Base-by-base conservation (phyloP, 495 filamentous ascomycete species). In the Bacidia rubella region DNA sequence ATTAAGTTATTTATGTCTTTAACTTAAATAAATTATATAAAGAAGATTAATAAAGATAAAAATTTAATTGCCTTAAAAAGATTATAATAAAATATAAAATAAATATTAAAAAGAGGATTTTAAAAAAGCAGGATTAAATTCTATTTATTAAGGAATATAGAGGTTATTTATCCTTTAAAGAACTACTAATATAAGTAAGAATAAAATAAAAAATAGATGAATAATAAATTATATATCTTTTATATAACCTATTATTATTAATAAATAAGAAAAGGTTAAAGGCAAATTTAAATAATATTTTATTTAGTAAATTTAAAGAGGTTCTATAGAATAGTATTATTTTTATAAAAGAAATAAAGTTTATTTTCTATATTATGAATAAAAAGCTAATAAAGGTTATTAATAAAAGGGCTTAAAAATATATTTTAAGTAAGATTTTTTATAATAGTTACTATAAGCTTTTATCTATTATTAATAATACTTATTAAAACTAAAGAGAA, bases 41-140 rank as follows among this genome's bases (percentile, higher is more conserved):
- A 35, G 15, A 35, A 7, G 5, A 35, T 53, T 54, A 47, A 57
- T 44, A 20, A 27, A 25, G 23, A 15, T 42, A 32, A 38, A 39
- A 42, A 57, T 57, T 15, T 25, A 57, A 23, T 26, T 53, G 3
- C 53, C 53, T 47, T 46, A 58, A 45, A 46, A 47, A 49, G 44
- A 32, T 10, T 27, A 43, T 43, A 57, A 11, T 12, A 58, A 52
- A 10, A 46, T 54, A 40, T 54, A 35, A 35, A 35, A 35, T 35
- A 35, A 35, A 35, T 35, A 7, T 7, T 7, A 35, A 35, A 7
- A 35, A 35, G 15, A 35, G 15, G 29, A 5, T 35, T 35, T 35
- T 35, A 35, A 40, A 26, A 23, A 43, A 23, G 58, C n/a, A 23
- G 57, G 49, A 53, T 25, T 49, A 47, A 57, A 40, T 45, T 49